Base-by-base conservation (phyloP, 176 grass and related monocot species). In the Chloris gayana region DNA sequence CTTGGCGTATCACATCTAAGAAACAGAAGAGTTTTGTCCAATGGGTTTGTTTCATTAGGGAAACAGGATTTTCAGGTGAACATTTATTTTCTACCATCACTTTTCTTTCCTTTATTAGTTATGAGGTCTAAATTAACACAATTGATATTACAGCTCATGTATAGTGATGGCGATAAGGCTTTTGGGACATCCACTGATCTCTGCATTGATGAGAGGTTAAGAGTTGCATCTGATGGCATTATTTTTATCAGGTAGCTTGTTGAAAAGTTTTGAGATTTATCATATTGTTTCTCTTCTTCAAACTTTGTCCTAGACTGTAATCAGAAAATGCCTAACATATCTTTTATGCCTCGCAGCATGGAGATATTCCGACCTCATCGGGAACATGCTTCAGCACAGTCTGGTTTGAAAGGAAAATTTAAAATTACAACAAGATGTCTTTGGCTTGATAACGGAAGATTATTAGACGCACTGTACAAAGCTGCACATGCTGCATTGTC, bases 1-100 rank as follows among this genome's bases (percentile, higher is more conserved):
- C 92, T 99, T 86, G 92, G 96, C 67, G 96, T 99, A 54, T 99
- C 96, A 69, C 96, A 99, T 83, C 84, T 99, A 68, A 88, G 96
- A 82, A 99, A 90, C 78, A 95, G 92, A 91, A 90, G 89, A 84
- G 90, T 99, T 74, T 82, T 99, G 75, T 99, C 96, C 37, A 99
- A 90, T 91, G 96, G 96, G 26, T 99, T 99, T 86, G 76, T 87
- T 91, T 75, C 92, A 72, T 84, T 99, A 83, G 96, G 96, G 74
- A 95, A 90, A 46, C 78, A 99, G 73, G 86, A 93, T 42, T 91
- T 99, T 74, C 88, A 91, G 96, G 96, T 99, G 73, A 82, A 44
- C 9, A 71, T 87, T 79, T 80, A 24, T 53, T 77, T 51, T 83
- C 27, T 81, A 61, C 62, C 63, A 37, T 77, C 5, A 33, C 5